Evolutionary conservation across 2,329 filamentous ascomycete genomes (phyloP).

Genomic region (Trichoderma polysporum): DNA sequence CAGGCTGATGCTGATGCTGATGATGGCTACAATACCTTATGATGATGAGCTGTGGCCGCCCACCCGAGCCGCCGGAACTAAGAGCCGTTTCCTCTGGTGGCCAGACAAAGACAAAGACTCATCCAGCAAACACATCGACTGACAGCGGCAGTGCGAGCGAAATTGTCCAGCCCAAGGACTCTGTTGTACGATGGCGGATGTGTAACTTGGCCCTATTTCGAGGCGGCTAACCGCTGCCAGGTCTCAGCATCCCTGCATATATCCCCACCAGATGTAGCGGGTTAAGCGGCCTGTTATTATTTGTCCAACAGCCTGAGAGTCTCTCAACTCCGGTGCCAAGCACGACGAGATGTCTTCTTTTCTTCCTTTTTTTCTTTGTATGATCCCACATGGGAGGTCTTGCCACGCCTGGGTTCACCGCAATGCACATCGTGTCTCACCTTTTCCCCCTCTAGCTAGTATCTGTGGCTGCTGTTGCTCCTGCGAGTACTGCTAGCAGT

Average conservation of each 20-base stretch:
- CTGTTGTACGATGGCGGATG: not conserved
- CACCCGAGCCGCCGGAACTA: not conserved
- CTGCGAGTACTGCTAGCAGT: not conserved
- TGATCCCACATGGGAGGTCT: not conserved
- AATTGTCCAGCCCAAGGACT: not conserved
- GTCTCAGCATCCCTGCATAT: constrained; percentile 14
- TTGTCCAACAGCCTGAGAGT: constrained; percentile 1
- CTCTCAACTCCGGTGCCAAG: not conserved
- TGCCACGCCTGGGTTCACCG: not conserved
- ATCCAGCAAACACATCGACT: constrained; percentile 3
- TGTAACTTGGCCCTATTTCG: constrained; percentile 2
- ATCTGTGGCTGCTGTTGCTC: not conserved
- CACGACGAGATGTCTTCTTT: not conserved
- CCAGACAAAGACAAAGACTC: not conserved
- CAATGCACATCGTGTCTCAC: constrained; percentile 16
- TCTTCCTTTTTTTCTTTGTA: not conserved
- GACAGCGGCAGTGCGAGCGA: constrained; percentile 8
- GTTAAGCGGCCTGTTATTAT: constrained; percentile 10
- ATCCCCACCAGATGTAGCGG: constrained; percentile 8
- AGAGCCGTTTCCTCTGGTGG: not conserved
- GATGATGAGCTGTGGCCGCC: not conserved
- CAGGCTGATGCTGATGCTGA: not conserved
- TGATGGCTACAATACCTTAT: not conserved
- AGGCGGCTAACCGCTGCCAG: constrained; percentile 21
- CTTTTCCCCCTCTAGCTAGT: not conserved